A percentile compares a stretch with the other conserved stretches of the same genome.
Conservation (phyloP, 2,329 filamentous ascomycete species). For the Pseudovirgaria hyperparasitica region DNA sequence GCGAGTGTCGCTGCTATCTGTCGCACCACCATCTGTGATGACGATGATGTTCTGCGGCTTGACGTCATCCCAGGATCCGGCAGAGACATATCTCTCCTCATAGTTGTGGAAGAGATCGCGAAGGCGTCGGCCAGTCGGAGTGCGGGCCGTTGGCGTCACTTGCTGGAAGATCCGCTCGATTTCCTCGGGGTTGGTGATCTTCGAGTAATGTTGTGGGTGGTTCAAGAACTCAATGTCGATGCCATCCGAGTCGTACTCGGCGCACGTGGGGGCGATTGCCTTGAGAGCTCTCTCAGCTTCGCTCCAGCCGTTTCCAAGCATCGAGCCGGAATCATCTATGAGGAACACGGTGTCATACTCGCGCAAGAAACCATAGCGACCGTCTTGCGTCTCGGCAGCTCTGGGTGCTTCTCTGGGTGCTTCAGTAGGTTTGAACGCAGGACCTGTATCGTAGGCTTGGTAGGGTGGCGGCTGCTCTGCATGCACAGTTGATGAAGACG, state of each 20-base stretch:
- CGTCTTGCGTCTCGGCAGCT: too few species aligned
- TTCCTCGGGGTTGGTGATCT: conserved; percentile 44
- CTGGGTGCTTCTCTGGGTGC: too few species aligned
- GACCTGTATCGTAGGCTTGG: too few species aligned
- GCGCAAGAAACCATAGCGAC: conserved; percentile 62
- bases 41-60: conserved; percentile 87
- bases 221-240: conserved; percentile 92
- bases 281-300: conserved; percentile 60
- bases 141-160: conserved; percentile 52
- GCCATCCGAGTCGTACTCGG: conserved; percentile 65
- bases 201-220: conserved; percentile 49
- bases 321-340: conserved; percentile 84
- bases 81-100: conserved; percentile 40
- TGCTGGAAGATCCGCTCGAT: conserved; percentile 59
- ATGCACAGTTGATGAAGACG: too few species aligned
- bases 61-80: conserved; percentile 37
- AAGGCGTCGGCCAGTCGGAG: conserved; percentile 63
- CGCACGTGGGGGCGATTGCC: conserved; percentile 71
- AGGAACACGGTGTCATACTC: conserved; percentile 81
- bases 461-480: too few species aligned
- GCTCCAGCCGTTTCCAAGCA: conserved; percentile 64
- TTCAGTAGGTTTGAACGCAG: too few species aligned
- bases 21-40: conserved; percentile 77
- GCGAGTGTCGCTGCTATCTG: conserved; percentile 58
- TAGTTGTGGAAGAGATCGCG: conserved; percentile 63